phyloP scores from a whole-genome alignment of 441 rosid genomes.

The Eruca vesicaria region DNA sequence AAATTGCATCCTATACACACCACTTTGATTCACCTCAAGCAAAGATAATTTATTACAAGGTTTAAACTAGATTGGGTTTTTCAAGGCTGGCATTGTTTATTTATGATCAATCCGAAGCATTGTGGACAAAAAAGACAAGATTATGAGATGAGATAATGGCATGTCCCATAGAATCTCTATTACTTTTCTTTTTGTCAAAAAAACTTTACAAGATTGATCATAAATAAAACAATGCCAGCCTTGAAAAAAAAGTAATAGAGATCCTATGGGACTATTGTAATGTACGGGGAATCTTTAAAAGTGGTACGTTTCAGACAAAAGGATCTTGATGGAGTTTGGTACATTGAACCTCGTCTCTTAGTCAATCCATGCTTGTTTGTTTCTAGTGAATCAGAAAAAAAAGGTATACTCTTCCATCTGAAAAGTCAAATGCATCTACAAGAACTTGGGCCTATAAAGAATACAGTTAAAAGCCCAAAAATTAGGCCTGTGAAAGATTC shows the following conservation, averaged over 20 bases:
- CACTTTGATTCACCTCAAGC: no score
- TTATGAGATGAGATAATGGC: no score
- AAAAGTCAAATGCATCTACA: no score
- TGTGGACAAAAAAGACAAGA: conserved; percentile 21
- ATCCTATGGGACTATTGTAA: conserved; percentile 13
- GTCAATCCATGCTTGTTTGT: background rate
- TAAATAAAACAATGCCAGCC: no score
- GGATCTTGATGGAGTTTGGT: conserved; percentile 26
- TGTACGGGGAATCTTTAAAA: conserved; percentile 32
- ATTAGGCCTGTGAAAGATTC: no score
- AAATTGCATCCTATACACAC: no score
- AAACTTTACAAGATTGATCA: no score
- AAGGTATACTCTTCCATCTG: background rate
- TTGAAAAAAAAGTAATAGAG: background rate
- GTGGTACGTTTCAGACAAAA: conserved; percentile 21
- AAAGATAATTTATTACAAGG: background rate
- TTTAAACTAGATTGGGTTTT: background rate
- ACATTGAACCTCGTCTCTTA: conserved; percentile 23
- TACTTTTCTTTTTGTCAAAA: background rate
- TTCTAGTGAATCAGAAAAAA: no score
- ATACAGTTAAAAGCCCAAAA: no score
- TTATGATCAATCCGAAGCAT: conserved; percentile 18
- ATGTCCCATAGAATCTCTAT: no score
- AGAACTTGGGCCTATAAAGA: no score
- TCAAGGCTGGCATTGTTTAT: conserved; percentile 14